phyloP scores from a whole-genome alignment of 2,329 filamentous ascomycete genomes.

The Hypoxylon sp. region DNA sequence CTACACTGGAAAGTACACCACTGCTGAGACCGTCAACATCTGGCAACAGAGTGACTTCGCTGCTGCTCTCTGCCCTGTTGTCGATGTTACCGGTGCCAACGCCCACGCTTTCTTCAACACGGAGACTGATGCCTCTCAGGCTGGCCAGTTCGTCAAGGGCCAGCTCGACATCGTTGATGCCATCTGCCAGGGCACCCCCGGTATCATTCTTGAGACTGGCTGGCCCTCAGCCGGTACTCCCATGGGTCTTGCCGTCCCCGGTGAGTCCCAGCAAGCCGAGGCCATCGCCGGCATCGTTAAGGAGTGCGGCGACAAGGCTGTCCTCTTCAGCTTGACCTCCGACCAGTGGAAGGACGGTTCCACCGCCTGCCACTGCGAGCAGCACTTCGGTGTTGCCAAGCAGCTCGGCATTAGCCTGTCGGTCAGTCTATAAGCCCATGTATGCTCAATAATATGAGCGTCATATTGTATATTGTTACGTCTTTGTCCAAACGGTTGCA shows the following conservation, averaged over 20 bases:
- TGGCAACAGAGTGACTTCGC: constrained; percentile 76
- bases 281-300: constrained; percentile 81
- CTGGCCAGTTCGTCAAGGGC: constrained; percentile 81
- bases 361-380: constrained; percentile 77
- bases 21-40: constrained; percentile 86
- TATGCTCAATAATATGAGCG: constrained; percentile 4
- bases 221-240: constrained; percentile 81
- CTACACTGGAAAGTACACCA: constrained; percentile 84
- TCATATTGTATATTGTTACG: constrained; percentile 42
- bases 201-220: constrained; percentile 90
- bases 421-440: constrained; percentile 9
- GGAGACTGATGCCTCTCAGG: constrained; percentile 71
- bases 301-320: constrained; percentile 75
- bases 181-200: constrained; percentile 74
- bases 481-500: constrained; percentile 43
- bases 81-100: constrained; percentile 88
- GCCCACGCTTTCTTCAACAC: constrained; percentile 96
- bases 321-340: constrained; percentile 86
- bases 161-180: constrained; percentile 80
- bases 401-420: constrained; percentile 50
- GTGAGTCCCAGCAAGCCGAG: constrained; percentile 73
- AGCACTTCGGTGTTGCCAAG: constrained; percentile 69
- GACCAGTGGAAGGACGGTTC: constrained; percentile 86
- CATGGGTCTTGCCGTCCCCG: constrained; percentile 82
- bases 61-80: constrained; percentile 74